These are phyloP conservation scores for Phytophthora sp. DNA, from an alignment of 352 stramenopile species.

Conservation along the genomic window DNA sequence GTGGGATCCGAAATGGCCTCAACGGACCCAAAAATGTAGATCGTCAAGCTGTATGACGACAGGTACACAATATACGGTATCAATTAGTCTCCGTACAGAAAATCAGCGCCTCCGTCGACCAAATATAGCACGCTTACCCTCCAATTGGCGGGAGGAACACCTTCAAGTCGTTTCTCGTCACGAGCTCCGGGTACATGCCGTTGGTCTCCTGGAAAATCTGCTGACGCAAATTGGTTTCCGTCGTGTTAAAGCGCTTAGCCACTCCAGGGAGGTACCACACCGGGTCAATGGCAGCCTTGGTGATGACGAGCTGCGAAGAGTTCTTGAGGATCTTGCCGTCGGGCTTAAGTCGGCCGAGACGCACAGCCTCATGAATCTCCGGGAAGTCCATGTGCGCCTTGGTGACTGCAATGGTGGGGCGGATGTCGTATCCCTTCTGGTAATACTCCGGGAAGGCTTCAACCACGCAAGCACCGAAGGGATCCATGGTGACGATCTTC, in stretches of 20 bases:
- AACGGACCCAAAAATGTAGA: slow-evolving; percentile 99
- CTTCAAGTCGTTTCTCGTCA: slow-evolving; percentile 98
- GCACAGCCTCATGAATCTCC: slow-evolving; percentile 97
- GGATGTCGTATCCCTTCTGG: slow-evolving; percentile 98
- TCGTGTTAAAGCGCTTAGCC: slow-evolving; percentile 97
- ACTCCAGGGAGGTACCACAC: slow-evolving; percentile 99
- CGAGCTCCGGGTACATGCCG: slow-evolving; percentile 99
- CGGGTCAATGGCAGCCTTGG: slow-evolving; percentile 98
- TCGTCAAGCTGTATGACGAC: slow-evolving; percentile 64
- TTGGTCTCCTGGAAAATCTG: slow-evolving; percentile 99
- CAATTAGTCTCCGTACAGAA: slow-evolving; percentile 7
- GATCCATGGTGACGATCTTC: slow-evolving; percentile 91
- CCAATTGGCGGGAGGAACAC: slow-evolving; percentile 99
- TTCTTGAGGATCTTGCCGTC: slow-evolving; percentile 97
- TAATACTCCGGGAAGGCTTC: slow-evolving; percentile 94
- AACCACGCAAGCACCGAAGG: slow-evolving; percentile 78
- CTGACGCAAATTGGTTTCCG: slow-evolving; percentile 94
- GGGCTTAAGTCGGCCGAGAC: slow-evolving; percentile 92
- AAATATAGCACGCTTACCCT: slow-evolving; percentile 60
- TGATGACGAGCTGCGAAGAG: slow-evolving; percentile 92
- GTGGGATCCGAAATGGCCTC: slow-evolving; percentile 97
- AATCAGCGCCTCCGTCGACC: neutral
- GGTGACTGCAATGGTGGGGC: slow-evolving; percentile 96
- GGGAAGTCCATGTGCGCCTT: slow-evolving; percentile 99
- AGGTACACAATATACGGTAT: slow-evolving; percentile 1